A percentile compares a stretch with the other conserved stretches of the same genome.
Evolutionary conservation across 139 green algal genomes (phyloP).

Genomic region (Asterochloris erici): DNA sequence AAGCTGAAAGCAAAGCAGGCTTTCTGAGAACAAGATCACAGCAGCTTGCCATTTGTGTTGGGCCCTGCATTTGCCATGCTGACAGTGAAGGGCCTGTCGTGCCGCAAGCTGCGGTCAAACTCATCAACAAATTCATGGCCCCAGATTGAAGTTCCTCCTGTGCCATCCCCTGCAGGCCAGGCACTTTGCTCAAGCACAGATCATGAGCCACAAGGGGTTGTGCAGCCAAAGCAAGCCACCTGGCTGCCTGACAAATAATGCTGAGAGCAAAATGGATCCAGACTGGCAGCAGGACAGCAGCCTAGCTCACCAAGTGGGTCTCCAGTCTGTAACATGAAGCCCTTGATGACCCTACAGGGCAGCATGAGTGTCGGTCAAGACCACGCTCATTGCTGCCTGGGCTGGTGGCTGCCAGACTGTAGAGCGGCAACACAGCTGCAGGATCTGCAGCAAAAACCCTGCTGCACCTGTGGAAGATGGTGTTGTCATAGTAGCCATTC

Average conservation of each 20-base stretch:
- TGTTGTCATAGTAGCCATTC: conserved; percentile 94
- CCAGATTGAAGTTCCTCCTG: conserved; percentile 96
- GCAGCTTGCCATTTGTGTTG: conserved; percentile 52
- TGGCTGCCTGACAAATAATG: no score
- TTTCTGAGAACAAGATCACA: neutral
- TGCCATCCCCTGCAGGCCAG: conserved; percentile 81
- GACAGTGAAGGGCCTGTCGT: conserved; percentile 84
- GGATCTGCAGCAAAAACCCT: no score
- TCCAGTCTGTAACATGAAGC: conserved; percentile 97
- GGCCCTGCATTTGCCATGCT: conserved; percentile 89
- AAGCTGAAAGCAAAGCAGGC: neutral
- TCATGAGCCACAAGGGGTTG: no score
- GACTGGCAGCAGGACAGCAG: neutral
- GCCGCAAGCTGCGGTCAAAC: conserved; percentile 81
- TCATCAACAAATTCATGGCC: conserved; percentile 97
- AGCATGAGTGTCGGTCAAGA: no score
- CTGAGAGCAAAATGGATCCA: no score
- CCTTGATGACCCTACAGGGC: conserved; percentile 85
- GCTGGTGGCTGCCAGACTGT: no score
- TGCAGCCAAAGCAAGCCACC: no score
- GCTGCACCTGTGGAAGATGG: conserved; percentile 80
- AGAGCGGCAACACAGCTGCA: no score
- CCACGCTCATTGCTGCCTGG: no score
- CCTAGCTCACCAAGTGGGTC: conserved; percentile 59
- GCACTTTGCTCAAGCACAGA: neutral